Evolutionary conservation across 768 basidiomycete genomes (phyloP), one percentile per base, ranked within the genome.

Genomic region (Calocybe cyanea): DNA sequence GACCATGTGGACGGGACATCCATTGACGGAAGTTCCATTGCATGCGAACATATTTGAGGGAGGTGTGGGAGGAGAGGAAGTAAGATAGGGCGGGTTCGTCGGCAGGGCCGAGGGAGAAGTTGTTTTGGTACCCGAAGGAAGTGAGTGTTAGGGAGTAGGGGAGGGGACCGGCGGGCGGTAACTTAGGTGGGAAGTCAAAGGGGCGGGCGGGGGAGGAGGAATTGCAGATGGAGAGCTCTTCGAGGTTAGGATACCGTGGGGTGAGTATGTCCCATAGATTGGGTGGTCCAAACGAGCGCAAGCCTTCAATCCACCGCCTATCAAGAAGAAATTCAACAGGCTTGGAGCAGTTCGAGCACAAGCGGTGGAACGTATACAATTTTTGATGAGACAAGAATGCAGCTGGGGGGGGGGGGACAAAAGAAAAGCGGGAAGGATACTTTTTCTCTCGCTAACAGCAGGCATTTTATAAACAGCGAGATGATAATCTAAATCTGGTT

Each of bases 21-120:
- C 73, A 76, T 10, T 68, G 60, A 41, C 70, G 71, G 55, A 76
- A 76, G 48, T 73, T 75, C 75, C 76, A 78, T 20, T 72, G 59
- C 34, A 76, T 64, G 9, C 73, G 68, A 21, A 76, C 59, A 46
- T 69, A 71, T 28, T 64, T 69, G 13, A 78, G 57, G 4, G 58
- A 50, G 0, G 57, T 54, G 46, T 77, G 76, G 10, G 21, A 42
- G 7, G 65, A 57, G n/a, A 77, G 57, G 52, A 76, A 76, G 1
- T 51, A 38, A 3, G 58, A 60, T 28, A 76, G 63, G 0, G 57
- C 49, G 4, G 45, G 33, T 14, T 61, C 62, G 18, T 64, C 55
- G 6, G 65, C 52, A 1, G 63, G 60, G 6, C 67, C 70, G 7
- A 76, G 55, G 2, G 65, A 55, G 51, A 74, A 73, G 43, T 77